Percentiles rank a stretch among this genome's conserved stretches.
Conservation (phyloP, 257 asterid genomes). For the Gardenia jasminoides region DNA sequence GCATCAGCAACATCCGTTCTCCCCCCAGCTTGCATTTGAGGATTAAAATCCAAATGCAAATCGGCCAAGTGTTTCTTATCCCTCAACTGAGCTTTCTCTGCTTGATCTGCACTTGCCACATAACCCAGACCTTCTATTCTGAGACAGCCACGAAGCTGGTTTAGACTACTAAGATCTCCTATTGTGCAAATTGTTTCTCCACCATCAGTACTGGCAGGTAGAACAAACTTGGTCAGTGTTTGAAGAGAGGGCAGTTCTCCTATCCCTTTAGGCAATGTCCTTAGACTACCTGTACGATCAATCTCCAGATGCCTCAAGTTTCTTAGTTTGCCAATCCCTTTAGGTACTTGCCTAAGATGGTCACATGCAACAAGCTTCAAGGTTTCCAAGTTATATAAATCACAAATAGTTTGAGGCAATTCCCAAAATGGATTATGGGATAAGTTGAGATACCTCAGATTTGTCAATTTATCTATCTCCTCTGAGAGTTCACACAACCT, state of each 20-base stretch:
- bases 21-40: slow-evolving; percentile 18
- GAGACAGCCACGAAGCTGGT: slow-evolving; percentile 52
- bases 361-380: slow-evolving; percentile 54
- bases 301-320: slow-evolving; percentile 63
- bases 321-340: slow-evolving; percentile 29
- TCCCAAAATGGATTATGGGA: slow-evolving; percentile 66
- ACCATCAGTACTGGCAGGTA: slow-evolving; percentile 21
- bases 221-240: slow-evolving; percentile 57
- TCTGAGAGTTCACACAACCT: slow-evolving; percentile 48
- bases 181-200: slow-evolving; percentile 35
- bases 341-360: slow-evolving; percentile 46
- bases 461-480: slow-evolving; percentile 41
- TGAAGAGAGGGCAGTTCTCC: slow-evolving; percentile 43
- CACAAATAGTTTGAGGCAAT: slow-evolving; percentile 50
- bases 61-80: slow-evolving; percentile 39
- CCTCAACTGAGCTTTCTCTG: slow-evolving; percentile 44
- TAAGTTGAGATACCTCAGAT: slow-evolving; percentile 55
- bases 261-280: slow-evolving; percentile 58
- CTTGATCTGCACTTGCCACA: slow-evolving; percentile 40
- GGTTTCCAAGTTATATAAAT: slow-evolving; percentile 50
- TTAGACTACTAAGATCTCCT: slow-evolving; percentile 45
- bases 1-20: slow-evolving; percentile 52
- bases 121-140: slow-evolving; percentile 61
- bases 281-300: slow-evolving; percentile 44
- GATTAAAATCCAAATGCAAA: slow-evolving; percentile 52